These are phyloP conservation scores for Acacia melanoxylon DNA, from an alignment of 306 rosid species.

Conservation along the genomic window DNA sequence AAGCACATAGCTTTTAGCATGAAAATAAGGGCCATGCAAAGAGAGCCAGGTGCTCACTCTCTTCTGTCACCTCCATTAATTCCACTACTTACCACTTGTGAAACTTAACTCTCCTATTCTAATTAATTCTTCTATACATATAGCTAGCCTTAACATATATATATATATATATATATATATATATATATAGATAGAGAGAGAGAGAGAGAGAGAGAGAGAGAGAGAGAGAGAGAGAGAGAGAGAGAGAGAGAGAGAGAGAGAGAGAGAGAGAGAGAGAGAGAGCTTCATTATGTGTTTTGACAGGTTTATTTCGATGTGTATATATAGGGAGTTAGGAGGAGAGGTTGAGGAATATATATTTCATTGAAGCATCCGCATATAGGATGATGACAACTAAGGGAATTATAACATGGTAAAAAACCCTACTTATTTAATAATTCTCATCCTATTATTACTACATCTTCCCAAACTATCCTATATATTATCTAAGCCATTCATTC, in stretches of 20 bases:
- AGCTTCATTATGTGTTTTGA: neutral
- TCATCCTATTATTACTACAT: neutral
- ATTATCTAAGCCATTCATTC: neutral
- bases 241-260: neutral
- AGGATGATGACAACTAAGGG: neutral
- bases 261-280: too few species aligned
- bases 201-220: too few species aligned
- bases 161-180: too few species aligned
- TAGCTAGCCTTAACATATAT: neutral
- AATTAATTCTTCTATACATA: neutral
- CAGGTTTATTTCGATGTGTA: neutral
- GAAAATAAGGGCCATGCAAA: slow-evolving; percentile 35
- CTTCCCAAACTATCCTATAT: too few species aligned
- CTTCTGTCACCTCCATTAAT: slow-evolving; percentile 52
- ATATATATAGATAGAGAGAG: neutral
- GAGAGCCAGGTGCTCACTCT: slow-evolving; percentile 56
- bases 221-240: neutral
- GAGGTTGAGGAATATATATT: neutral
- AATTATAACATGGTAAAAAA: neutral
- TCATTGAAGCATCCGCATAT: neutral
- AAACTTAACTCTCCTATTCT: neutral
- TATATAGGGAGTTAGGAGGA: neutral
- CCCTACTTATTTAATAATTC: neutral
- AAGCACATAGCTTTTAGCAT: slow-evolving; percentile 48
- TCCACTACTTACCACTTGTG: neutral